Evolutionary conservation across 2,329 filamentous ascomycete genomes (phyloP), one percentile per base, ranked within the genome.

Genomic region (Claviceps sp.): DNA sequence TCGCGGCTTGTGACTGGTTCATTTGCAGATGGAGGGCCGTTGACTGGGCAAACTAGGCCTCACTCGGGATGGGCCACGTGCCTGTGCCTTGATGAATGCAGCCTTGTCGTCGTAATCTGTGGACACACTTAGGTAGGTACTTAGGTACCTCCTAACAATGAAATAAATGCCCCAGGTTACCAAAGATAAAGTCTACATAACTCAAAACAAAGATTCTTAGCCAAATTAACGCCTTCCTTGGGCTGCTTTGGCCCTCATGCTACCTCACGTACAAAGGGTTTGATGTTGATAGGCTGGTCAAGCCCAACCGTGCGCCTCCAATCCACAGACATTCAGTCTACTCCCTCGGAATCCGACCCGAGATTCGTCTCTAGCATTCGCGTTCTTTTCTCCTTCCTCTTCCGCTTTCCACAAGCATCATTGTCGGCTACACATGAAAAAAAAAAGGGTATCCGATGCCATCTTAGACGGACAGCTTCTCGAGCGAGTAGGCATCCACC

Each of bases 401-500:
- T 8, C 20, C 11, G 3, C 18, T 44, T 26, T 38, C 9, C 45
- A 26, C 9, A 8, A 48, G 22, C 47, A 20, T 24, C 18, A 47
- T 47, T 34, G 30, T 47, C 48, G 30, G 44, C 44, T 38, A 40
- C 44, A 50, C 38, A 1, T 11, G 26, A 30, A 9, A n/a, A 40
- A 1, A 16, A 37, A 14, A 16, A 18, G 3, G 8, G 20, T 11
- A 42, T 41, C 24, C 9, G 20, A 42, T 52, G 55, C 54, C 57
- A 34, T 62, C 55, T 70, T 75, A 88, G 60, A 88, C 72, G 50
- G 77, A 67, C 59, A 95, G 82, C 67, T 81, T 80, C 70, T 95
- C 88, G 58, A 91, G 76, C 47, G 86, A 88, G 70, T 96, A 95
- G 58, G 84, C 81, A 52, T 85, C 86, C 55, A 90, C 84, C 64